Conservation (phyloP, 2,329 filamentous ascomycete genomes). For the Magnaporthiopsis incrustans region DNA sequence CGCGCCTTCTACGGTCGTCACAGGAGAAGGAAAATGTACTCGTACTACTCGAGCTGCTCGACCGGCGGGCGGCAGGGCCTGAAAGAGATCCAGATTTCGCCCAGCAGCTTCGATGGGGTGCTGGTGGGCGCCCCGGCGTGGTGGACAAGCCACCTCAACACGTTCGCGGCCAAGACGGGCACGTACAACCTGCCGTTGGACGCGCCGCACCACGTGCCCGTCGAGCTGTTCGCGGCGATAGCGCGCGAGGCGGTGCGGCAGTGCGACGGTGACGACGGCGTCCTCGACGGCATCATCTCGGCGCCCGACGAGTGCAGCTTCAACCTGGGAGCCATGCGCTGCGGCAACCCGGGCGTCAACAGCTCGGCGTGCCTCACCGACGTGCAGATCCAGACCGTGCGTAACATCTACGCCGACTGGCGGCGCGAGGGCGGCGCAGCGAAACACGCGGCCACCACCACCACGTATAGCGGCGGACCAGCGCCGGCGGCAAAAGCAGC, state of each 20-base stretch:
- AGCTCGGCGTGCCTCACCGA: slow-evolving; percentile 13
- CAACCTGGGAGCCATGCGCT: slow-evolving; percentile 33
- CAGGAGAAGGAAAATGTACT: slow-evolving; percentile 23
- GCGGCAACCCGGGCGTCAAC: slow-evolving; percentile 21
- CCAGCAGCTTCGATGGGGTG: slow-evolving; percentile 49
- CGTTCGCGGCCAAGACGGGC: slow-evolving; percentile 29
- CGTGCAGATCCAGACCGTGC: slow-evolving; percentile 10
- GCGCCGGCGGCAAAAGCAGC: slow-evolving; percentile 18
- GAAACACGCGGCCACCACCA: neutral
- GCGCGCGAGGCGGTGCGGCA: slow-evolving; percentile 32
- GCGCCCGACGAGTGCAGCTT: slow-evolving; percentile 31
- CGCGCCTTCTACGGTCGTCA: slow-evolving; percentile 35
- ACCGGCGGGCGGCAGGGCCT: slow-evolving; percentile 53
- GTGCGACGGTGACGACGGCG: slow-evolving; percentile 41
- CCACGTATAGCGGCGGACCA: slow-evolving; percentile 27
- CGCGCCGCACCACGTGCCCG: slow-evolving; percentile 34
- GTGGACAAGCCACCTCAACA: slow-evolving; percentile 31
- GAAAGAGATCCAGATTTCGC: slow-evolving; percentile 43
- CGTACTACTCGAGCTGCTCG: slow-evolving; percentile 49
- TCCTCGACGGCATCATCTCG: slow-evolving; percentile 38
- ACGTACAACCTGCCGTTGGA: slow-evolving; percentile 40
- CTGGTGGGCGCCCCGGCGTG: slow-evolving; percentile 38
- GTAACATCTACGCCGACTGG: slow-evolving; percentile 10
- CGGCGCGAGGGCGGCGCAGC: neutral
- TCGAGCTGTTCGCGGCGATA: slow-evolving; percentile 34